Evolutionary conservation across 2,329 filamentous ascomycete species (phyloP), one percentile per base, ranked within the genome.

Genomic region (Ilyonectria robusta): DNA sequence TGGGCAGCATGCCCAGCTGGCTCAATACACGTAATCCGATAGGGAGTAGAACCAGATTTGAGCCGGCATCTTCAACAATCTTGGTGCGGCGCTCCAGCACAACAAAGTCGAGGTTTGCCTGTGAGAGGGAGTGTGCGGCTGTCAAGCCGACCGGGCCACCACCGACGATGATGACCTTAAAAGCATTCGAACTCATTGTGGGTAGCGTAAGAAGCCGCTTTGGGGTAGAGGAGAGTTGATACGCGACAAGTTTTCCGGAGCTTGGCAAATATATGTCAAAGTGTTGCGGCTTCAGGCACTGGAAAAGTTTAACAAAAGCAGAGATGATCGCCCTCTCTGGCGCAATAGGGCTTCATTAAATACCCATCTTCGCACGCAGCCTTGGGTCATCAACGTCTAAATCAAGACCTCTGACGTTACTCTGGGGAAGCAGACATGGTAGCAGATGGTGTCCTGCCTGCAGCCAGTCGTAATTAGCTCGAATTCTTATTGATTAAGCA

Each of bases 61-160:
- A 23, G 76, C 74, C 67, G 80, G 72, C 35, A 40, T 40, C 35
- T 46, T 75, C 63, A 65, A 78, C 63, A 10, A 79, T 31, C 0
- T 71, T 67, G 1, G 69, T 29, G 1, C 78, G 76, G 11, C 74
- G 68, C 58, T 84, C 82, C 1, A 84, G 79, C 7, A 84, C 59
- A 42, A 81, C 70, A 11, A 81, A 84, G 59, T 83, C 78, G 37
- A 84, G 79, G n/a, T 70, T 68, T 6, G 77, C 77, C 3, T 57
- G 71, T 3, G 65, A 62, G 2, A 79, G 69, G 0, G 74, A 68
- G 15, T 77, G 75, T 1, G 77, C 77, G 2, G 77, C 72, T 0
- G 67, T 70, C 2, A 79, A 63, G 1, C 77, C 77, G 2, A 76
- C 70, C 0, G 76, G 76, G 1, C 76, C 76, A 1, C 76, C 76